phyloP scores from a whole-genome alignment of 257 asterid genomes.

The Solanum pinnatisectum region DNA sequence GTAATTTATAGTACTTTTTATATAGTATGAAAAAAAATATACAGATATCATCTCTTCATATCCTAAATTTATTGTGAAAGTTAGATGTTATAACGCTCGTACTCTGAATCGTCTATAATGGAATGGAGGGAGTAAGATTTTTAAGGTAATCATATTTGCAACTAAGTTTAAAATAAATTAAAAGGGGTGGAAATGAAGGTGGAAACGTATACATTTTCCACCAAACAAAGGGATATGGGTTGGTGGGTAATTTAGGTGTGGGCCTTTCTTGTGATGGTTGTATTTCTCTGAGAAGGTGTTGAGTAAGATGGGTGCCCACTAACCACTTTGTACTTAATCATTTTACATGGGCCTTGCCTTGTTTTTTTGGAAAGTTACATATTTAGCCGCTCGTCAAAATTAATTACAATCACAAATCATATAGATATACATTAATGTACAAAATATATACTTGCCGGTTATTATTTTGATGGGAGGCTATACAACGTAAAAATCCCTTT shows the following conservation, averaged over 20 bases:
- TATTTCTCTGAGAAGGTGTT: constrained; percentile 23
- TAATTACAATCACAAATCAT: background rate
- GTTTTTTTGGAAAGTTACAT: background rate
- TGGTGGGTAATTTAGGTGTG: constrained; percentile 10
- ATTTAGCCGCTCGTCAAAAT: background rate
- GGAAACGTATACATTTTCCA: constrained; percentile 4
- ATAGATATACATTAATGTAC: background rate
- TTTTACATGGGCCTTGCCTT: constrained; percentile 7
- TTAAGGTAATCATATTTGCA: background rate
- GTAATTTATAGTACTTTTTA: no score
- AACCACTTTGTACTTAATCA: constrained; percentile 27
- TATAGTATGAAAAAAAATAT: background rate
- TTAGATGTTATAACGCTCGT: background rate
- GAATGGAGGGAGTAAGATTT: background rate
- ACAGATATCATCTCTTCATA: background rate
- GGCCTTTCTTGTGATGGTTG: constrained; percentile 35
- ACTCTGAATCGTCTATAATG: background rate
- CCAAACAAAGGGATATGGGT: constrained; percentile 11
- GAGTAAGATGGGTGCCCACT: constrained; percentile 38
- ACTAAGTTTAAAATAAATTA: background rate
- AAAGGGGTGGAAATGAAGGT: constrained; percentile 7
- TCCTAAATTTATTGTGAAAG: background rate
- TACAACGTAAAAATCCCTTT: background rate
- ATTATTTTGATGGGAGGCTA: background rate
- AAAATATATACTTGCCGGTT: background rate